Conservation (phyloP, 2,329 filamentous ascomycete genomes). For the Mycosphaerella sp. region DNA sequence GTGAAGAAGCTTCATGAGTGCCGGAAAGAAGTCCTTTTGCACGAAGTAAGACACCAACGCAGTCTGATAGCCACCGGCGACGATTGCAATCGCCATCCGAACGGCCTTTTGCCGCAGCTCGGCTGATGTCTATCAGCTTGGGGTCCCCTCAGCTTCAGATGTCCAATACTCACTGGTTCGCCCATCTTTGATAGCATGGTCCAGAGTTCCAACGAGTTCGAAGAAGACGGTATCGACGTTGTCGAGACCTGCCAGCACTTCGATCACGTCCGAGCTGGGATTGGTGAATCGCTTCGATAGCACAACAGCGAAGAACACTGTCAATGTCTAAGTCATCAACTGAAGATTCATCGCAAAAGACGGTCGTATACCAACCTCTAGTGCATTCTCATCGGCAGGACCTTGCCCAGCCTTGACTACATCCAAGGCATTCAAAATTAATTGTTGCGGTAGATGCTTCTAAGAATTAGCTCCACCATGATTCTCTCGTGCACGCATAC, state of each 20-base stretch:
- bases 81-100: conserved; percentile 71
- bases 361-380: conserved; percentile 60
- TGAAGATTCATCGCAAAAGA: conserved; percentile 20
- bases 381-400: conserved; percentile 66
- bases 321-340: conserved; percentile 66
- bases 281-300: conserved; percentile 90
- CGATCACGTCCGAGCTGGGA: conserved; percentile 89
- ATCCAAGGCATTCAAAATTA: conserved; percentile 67
- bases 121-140: conserved; percentile 44
- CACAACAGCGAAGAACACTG: conserved; percentile 74
- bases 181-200: conserved; percentile 74
- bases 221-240: conserved; percentile 80
- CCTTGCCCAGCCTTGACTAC: conserved; percentile 57
- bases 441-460: conserved; percentile 62
- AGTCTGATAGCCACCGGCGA: conserved; percentile 92
- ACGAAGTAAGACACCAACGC: conserved; percentile 92
- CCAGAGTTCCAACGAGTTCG: conserved; percentile 77
- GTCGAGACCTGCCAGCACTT: conserved; percentile 80
- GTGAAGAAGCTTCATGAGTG: conserved; percentile 90
- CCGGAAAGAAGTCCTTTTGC: conserved; percentile 86
- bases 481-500: neutral
- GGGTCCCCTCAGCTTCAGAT: neutral
- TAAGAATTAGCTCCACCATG: conserved; percentile 3
- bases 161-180: conserved; percentile 52
- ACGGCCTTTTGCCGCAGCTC: conserved; percentile 73